A percentile compares a stretch with the other conserved stretches of the same genome.
phyloP scores from a whole-genome alignment of 139 green algal species.

The Ostreobium quekettii region DNA sequence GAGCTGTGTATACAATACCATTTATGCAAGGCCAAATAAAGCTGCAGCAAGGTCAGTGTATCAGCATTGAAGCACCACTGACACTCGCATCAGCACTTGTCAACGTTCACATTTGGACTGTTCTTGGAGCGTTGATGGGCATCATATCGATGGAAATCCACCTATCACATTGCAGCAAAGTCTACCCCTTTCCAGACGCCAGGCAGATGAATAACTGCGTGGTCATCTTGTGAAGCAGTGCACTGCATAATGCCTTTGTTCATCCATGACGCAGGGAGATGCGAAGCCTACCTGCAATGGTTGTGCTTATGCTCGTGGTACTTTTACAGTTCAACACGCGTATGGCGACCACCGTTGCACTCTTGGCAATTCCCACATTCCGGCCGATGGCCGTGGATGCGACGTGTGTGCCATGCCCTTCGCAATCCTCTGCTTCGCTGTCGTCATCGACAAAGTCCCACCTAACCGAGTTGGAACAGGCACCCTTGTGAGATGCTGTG shows the following conservation, averaged over 20 bases:
- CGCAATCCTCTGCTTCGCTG: constrained; percentile 47
- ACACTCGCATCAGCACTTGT: no score
- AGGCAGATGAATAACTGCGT: not conserved
- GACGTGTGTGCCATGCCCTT: constrained; percentile 71
- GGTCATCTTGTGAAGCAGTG: not conserved
- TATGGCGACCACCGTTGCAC: constrained; percentile 52
- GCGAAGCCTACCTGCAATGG: constrained; percentile 31
- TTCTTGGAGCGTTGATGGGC: no score
- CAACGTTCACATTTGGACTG: no score
- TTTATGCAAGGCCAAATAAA: no score
- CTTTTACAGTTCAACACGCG: constrained; percentile 68
- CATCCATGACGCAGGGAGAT: no score
- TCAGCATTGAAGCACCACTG: no score
- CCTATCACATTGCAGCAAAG: not conserved
- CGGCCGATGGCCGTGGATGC: constrained; percentile 50
- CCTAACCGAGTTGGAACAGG: constrained; percentile 8
- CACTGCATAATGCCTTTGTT: not conserved
- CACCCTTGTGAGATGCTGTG: constrained; percentile 22
- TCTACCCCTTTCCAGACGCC: not conserved
- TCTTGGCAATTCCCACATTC: constrained; percentile 62
- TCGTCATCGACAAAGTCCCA: constrained; percentile 55
- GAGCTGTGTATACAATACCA: no score
- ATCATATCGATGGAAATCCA: not conserved
- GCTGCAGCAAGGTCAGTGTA: no score
- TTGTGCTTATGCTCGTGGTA: constrained; percentile 49